Evolutionary conservation across 2,329 filamentous ascomycete genomes (phyloP).

Genomic region (Tolypocladium endophyticum): DNA sequence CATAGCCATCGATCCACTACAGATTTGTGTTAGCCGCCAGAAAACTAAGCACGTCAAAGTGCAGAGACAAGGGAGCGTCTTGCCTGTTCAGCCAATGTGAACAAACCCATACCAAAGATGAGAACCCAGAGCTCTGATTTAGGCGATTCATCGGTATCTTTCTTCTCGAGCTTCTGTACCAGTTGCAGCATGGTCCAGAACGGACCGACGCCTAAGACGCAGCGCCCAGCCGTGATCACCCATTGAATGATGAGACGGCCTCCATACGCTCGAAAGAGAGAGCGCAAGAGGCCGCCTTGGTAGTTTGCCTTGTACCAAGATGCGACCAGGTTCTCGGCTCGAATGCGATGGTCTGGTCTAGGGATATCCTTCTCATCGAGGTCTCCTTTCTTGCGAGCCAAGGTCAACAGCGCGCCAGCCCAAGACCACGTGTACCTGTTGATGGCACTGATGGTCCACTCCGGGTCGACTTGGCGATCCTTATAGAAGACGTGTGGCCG

Average conservation of each 20-base stretch:
- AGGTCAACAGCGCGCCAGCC: constrained; percentile 42
- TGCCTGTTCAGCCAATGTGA: constrained; percentile 43
- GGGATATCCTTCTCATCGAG: constrained; percentile 55
- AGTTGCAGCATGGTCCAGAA: constrained; percentile 60
- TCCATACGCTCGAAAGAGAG: constrained; percentile 48
- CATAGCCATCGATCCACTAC: constrained; percentile 50
- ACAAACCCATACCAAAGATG: constrained; percentile 52
- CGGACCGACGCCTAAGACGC: constrained; percentile 55
- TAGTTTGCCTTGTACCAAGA: constrained; percentile 39
- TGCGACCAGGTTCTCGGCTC: constrained; percentile 37
- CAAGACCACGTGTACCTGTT: constrained; percentile 57
- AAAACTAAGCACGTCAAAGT: background rate
- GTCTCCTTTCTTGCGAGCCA: constrained; percentile 45
- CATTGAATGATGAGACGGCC: constrained; percentile 47
- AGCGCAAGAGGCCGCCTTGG: constrained; percentile 45
- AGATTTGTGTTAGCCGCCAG: background rate
- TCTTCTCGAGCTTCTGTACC: constrained; percentile 51
- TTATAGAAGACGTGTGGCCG: constrained; percentile 56
- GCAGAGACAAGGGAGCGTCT: constrained; percentile 3
- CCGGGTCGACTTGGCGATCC: constrained; percentile 49
- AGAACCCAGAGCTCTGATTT: constrained; percentile 53
- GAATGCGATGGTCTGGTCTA: constrained; percentile 43
- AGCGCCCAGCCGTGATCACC: constrained; percentile 39
- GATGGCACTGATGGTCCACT: constrained; percentile 50
- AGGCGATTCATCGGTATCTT: constrained; percentile 31